Percentiles rank a stretch among this genome's conserved stretches.
Conservation (phyloP, 2,329 filamentous ascomycete species). For the Amauroascus niger region DNA sequence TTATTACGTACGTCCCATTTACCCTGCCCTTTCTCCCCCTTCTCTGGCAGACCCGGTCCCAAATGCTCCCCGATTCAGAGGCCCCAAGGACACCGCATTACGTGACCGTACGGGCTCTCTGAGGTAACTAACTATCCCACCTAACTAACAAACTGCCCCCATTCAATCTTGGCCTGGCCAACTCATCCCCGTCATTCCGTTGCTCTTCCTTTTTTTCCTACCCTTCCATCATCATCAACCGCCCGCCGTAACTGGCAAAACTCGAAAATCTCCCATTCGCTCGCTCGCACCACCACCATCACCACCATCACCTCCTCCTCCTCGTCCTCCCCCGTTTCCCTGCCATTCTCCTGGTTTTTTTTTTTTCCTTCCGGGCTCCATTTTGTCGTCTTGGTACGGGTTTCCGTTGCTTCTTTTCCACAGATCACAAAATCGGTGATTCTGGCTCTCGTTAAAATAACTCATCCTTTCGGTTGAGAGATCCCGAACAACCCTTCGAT, state of each 20-base stretch:
- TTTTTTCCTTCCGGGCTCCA: not conserved
- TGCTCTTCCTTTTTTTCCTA: not conserved
- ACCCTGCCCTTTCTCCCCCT: not conserved
- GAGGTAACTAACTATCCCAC: conserved; percentile 6
- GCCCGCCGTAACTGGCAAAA: not conserved
- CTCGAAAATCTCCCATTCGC: not conserved
- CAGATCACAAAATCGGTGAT: not conserved
- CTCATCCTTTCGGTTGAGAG: conserved; percentile 6
- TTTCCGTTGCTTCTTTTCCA: not conserved
- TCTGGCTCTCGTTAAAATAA: conserved; percentile 11
- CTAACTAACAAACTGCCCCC: too few relatives aligned
- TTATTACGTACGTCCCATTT: conserved; percentile 9
- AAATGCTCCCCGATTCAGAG: too few relatives aligned
- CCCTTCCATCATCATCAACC: not conserved
- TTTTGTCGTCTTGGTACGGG: not conserved
- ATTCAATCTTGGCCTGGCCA: conserved; percentile 12
- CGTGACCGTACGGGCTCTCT: not conserved
- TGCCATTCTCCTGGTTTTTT: too few relatives aligned
- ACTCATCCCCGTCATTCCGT: conserved; percentile 12
- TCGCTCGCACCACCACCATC: not conserved
- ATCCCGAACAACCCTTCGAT: conserved; percentile 6
- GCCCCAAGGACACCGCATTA: not conserved
- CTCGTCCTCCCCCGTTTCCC: not conserved
- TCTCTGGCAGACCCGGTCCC: not conserved
- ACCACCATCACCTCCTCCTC: not conserved